Evolutionary conservation across 2,329 filamentous ascomycete species (phyloP).

Genomic region (Teratosphaeria gauchensis): DNA sequence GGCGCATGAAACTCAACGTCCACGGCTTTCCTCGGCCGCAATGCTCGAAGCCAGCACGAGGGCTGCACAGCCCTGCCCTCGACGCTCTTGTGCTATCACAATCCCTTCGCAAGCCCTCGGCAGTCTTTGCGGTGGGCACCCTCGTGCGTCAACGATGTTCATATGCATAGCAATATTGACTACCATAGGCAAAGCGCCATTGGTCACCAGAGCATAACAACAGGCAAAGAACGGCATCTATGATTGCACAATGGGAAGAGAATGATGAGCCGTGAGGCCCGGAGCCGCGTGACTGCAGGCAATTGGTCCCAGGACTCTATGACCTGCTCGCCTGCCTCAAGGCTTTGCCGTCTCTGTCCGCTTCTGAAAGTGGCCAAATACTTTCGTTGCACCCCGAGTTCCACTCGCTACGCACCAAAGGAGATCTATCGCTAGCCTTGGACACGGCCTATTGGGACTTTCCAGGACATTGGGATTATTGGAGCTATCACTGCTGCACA

Average conservation of each 20-base stretch:
- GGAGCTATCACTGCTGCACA: background rate
- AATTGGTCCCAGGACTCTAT: background rate
- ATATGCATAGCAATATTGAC: background rate
- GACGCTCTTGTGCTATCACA: background rate
- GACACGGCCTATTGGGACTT: background rate
- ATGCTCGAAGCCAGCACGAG: background rate
- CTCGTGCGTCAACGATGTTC: background rate
- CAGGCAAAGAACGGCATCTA: background rate
- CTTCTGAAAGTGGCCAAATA: background rate
- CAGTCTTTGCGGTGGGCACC: background rate
- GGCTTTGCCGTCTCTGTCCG: background rate
- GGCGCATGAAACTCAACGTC: background rate
- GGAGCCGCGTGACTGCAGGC: background rate
- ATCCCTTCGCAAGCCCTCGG: background rate
- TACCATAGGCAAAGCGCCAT: background rate
- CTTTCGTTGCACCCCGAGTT: background rate
- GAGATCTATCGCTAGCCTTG: background rate
- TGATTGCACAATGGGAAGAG: background rate
- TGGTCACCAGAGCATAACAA: background rate
- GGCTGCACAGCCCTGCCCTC: background rate
- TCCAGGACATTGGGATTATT: background rate
- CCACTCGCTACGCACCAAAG: background rate
- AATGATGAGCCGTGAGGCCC: background rate
- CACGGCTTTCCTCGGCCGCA: background rate
- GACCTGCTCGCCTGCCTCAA: background rate